phyloP scores from a whole-genome alignment of 768 basidiomycete species.

The Hygrophorus russula region DNA sequence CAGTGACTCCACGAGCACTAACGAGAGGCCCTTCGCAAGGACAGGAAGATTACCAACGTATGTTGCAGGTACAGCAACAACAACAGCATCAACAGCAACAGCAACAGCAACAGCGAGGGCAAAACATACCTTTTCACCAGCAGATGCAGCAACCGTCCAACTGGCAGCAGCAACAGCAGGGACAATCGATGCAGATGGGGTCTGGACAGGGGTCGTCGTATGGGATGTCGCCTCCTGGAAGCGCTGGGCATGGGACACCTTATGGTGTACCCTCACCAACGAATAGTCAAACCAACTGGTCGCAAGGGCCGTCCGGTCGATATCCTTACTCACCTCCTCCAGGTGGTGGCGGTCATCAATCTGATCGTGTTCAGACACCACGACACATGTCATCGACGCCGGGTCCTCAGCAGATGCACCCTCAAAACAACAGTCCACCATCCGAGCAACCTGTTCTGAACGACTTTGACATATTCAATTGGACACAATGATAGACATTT shows the following conservation, averaged over 20 bases:
- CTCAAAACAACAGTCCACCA: slow-evolving; percentile 28
- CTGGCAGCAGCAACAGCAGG: slow-evolving; percentile 17
- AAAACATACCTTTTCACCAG: slow-evolving; percentile 23
- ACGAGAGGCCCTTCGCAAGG: slow-evolving; percentile 25
- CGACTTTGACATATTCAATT: slow-evolving; percentile 53
- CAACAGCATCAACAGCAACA: slow-evolving; percentile 27
- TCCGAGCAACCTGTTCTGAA: slow-evolving; percentile 29
- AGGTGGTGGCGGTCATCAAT: slow-evolving; percentile 15
- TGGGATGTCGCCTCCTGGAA: slow-evolving; percentile 34
- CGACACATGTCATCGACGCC: slow-evolving; percentile 45
- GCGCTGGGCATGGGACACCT: slow-evolving; percentile 16
- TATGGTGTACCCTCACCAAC: slow-evolving; percentile 22
- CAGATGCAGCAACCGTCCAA: slow-evolving; percentile 16
- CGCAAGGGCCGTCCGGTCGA: slow-evolving; percentile 10
- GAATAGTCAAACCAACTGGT: slow-evolving; percentile 20
- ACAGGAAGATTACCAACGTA: slow-evolving; percentile 48
- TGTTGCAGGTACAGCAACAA: slow-evolving; percentile 27
- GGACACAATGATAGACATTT: slow-evolving; percentile 30
- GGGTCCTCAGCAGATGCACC: slow-evolving; percentile 24
- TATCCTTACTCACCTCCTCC: slow-evolving; percentile 31
- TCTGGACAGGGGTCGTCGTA: slow-evolving; percentile 14
- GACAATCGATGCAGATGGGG: slow-evolving; percentile 19
- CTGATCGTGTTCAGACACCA: slow-evolving; percentile 26
- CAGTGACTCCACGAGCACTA: slow-evolving; percentile 38
- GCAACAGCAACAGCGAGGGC: slow-evolving; percentile 23